Evolutionary conservation across 345 rosid species (phyloP).

Genomic region (Linum trigynum): DNA sequence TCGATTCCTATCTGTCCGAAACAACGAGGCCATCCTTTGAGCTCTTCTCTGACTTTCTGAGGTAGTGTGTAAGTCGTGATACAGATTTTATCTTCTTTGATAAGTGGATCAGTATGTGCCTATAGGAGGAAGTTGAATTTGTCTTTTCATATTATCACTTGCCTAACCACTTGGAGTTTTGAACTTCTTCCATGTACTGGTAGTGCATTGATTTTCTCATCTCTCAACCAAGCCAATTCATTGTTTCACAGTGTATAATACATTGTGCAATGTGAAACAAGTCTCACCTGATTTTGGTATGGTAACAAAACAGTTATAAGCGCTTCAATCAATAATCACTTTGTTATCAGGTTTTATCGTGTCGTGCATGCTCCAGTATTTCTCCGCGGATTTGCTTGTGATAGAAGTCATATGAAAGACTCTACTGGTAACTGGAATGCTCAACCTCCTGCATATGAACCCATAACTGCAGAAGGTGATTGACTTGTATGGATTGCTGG

Average conservation of each 20-base stretch:
- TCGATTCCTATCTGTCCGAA: constrained; percentile 50
- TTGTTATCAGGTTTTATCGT: constrained; percentile 49
- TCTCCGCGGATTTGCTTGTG: constrained; percentile 65
- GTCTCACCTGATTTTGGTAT: not conserved
- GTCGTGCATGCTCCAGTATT: constrained; percentile 75
- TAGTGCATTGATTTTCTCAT: too few relatives aligned
- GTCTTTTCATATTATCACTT: too few relatives aligned
- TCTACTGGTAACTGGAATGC: constrained; percentile 67
- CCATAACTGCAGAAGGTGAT: constrained; percentile 68
- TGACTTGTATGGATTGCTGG: too few relatives aligned
- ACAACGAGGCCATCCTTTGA: constrained; percentile 64
- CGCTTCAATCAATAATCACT: not conserved
- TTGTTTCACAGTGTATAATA: not conserved
- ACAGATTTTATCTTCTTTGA: not conserved
- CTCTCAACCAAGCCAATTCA: too few relatives aligned
- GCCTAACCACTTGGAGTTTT: too few relatives aligned
- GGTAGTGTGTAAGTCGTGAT: constrained; percentile 24
- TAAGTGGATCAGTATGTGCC: not conserved
- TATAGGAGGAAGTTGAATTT: too few relatives aligned
- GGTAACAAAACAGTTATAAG: too few relatives aligned
- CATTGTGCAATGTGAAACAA: not conserved
- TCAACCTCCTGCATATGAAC: constrained; percentile 61
- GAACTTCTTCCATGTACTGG: too few relatives aligned
- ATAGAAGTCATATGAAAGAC: constrained; percentile 88
- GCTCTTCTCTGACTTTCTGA: constrained; percentile 63